Percentiles rank a stretch among this genome's conserved stretches.
Conservation (phyloP, 768 basidiomycete genomes). For the Leccinum subtestaceum region DNA sequence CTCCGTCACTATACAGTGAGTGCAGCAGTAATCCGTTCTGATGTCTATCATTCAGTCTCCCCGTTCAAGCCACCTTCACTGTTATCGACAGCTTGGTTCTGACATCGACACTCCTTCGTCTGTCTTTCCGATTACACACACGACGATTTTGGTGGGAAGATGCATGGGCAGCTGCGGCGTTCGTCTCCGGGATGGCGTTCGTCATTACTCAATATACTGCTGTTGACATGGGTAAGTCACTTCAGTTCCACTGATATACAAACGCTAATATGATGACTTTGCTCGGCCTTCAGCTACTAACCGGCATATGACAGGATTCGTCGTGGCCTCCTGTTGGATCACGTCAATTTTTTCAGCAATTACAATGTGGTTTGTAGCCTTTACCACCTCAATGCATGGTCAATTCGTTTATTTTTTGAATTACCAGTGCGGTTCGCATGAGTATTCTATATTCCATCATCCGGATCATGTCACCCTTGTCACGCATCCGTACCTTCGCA, state of each 20-base stretch:
- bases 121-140: slow-evolving; percentile 14
- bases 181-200: background rate
- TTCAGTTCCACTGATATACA: background rate
- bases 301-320: background rate
- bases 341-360: background rate
- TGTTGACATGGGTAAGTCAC: background rate
- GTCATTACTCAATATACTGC: background rate
- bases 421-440: background rate
- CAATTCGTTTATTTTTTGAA: background rate
- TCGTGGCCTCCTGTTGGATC: background rate
- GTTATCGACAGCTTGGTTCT: slow-evolving; percentile 4
- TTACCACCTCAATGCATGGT: background rate
- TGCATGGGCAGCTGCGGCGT: slow-evolving; percentile 12
- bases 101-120: slow-evolving; percentile 15
- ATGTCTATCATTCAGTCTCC: background rate
- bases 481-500: background rate
- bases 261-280: background rate
- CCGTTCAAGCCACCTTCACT: slow-evolving; percentile 4
- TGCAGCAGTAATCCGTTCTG: background rate
- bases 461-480: background rate
- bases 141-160: slow-evolving; percentile 27
- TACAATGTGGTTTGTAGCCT: background rate
- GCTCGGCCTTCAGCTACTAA: background rate
- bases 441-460: background rate
- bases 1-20: background rate